phyloP scores from a whole-genome alignment of 108 stramenopile genomes.

The Epipyxis sp. region DNA sequence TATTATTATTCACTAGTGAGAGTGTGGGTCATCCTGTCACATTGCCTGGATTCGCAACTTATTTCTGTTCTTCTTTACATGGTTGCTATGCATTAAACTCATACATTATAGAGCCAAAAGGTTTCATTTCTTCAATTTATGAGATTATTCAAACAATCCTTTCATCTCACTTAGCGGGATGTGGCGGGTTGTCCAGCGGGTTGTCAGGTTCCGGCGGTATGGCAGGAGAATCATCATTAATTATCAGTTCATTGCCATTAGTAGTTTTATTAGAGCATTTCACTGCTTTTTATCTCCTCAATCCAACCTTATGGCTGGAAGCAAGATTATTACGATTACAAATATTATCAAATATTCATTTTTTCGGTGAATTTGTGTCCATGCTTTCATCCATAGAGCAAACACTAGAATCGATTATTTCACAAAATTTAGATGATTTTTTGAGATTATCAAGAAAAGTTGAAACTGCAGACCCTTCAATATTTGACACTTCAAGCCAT shows the following conservation, averaged over 20 bases:
- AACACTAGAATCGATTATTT: not conserved
- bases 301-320: not conserved
- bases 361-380: not conserved
- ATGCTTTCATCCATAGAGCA: not conserved
- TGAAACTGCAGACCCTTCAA: not conserved
- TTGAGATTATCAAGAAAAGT: not conserved
- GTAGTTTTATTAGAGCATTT: not conserved
- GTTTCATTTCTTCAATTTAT: not conserved
- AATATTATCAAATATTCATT: not conserved
- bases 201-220: too few relatives aligned
- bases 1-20: not conserved
- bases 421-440: not conserved
- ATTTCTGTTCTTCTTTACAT: not conserved
- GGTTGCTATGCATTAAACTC: not conserved
- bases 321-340: not conserved
- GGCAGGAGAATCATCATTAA: not conserved
- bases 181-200: too few relatives aligned
- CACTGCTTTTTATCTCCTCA: not conserved
- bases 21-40: constrained; percentile 10
- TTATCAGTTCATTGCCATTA: not conserved
- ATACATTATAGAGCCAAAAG: not conserved
- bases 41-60: constrained; percentile 5
- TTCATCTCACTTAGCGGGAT: too few relatives aligned
- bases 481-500: not conserved
- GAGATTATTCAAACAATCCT: not conserved